Evolutionary conservation across 2,329 filamentous ascomycete genomes (phyloP), one percentile per base, ranked within the genome.

Genomic region (Xylaria sp.): DNA sequence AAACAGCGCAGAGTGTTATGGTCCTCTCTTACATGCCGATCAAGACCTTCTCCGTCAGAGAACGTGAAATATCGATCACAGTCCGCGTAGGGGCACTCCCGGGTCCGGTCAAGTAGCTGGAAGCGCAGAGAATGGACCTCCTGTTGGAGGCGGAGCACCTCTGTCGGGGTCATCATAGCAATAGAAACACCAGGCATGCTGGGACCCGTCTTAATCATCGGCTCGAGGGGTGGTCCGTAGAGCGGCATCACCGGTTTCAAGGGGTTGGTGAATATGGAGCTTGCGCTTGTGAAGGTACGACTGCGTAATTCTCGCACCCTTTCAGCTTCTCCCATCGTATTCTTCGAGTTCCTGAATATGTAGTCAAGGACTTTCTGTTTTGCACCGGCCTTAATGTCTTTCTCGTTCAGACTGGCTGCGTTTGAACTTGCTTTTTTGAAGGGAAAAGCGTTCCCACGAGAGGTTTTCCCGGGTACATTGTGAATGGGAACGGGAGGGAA

Each of bases 131-230:
- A 69, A 53, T 78, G 77, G 15, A 79, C 73, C 57, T 79, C 73
- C 0, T 71, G 71, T 56, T 83, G 79, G 0, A 84, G 73, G 4
- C 74, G 70, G 1, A 73, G 76, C 56, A 80, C 75, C 67, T 84
- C 82, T 0, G 76, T 79, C 0, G 79, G 77, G 0, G 82, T 85
- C 61, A 83, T 71, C 17, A 83, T 73, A 1, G 74, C 78, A 27
- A 78, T 76, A 17, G 76, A 77, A 17, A 81, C 71, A 51, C 77
- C 76, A 1, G 82, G 81, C 29, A 81, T 70, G 33, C 73, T 74
- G 20, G 71, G 69, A 0, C 76, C 73, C 0, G 75, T 79, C 11
- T 74, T 74, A 51, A 83, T 73, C 20, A 84, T 69, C 1, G 70
- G 69, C 65, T 85, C 82, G 0, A 76, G 42, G 36, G 72, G 74